phyloP scores from a whole-genome alignment of 202 grass and related monocot species.

The Panicum virgatum region DNA sequence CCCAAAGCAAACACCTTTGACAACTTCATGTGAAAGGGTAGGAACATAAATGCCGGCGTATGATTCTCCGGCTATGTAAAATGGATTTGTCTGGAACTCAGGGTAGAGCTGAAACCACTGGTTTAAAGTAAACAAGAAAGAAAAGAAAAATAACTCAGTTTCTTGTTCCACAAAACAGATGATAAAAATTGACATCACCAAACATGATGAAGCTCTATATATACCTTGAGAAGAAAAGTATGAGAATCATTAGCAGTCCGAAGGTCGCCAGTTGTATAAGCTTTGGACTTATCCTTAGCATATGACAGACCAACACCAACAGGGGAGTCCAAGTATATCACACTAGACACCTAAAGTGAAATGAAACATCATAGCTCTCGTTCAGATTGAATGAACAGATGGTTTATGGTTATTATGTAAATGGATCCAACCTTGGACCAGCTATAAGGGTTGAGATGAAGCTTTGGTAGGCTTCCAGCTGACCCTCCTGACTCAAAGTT shows the following conservation, averaged over 20 bases:
- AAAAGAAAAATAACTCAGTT: not conserved
- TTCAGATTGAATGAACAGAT: not conserved
- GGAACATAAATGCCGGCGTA: slow-evolving; percentile 93
- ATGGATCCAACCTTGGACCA: slow-evolving; percentile 76
- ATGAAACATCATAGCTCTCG: not conserved
- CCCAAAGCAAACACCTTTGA: slow-evolving; percentile 51
- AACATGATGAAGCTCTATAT: not conserved
- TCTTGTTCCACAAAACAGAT: slow-evolving; percentile 17
- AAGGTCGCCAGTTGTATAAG: slow-evolving; percentile 74
- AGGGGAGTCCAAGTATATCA: slow-evolving; percentile 96
- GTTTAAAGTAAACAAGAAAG: not conserved
- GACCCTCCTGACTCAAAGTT: slow-evolving; percentile 76
- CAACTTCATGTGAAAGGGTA: slow-evolving; percentile 83
- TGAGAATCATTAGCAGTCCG: slow-evolving; percentile 83
- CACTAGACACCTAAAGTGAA: slow-evolving; percentile 68
- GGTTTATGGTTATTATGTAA: not conserved
- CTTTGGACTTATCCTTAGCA: slow-evolving; percentile 53
- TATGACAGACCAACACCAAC: slow-evolving; percentile 92
- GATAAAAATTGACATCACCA: not conserved
- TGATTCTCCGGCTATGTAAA: slow-evolving; percentile 92
- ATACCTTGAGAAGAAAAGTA: slow-evolving; percentile 86
- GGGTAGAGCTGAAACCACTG: slow-evolving; percentile 94
- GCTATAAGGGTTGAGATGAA: slow-evolving; percentile 86
- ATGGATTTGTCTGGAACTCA: slow-evolving; percentile 74
- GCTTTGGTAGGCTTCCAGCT: slow-evolving; percentile 55